Conservation (phyloP, 2,329 filamentous ascomycete species). For the Xylariales sp. region DNA sequence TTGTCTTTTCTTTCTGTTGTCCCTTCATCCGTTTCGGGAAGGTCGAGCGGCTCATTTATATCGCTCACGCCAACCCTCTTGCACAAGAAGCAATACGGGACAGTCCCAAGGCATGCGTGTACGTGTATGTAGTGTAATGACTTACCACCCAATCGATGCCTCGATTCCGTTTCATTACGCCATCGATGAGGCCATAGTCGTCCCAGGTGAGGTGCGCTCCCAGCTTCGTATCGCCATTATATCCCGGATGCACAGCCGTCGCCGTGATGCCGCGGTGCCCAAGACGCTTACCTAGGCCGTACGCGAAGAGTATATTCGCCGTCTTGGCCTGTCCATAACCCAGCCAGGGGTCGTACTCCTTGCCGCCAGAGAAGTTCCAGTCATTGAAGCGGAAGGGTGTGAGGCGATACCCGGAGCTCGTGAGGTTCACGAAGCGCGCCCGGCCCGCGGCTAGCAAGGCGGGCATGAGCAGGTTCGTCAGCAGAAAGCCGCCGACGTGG, state of each 20-base stretch:
- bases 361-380: slow-evolving; percentile 53
- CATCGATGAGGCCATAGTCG: slow-evolving; percentile 32
- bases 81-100: neutral
- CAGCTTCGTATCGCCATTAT: slow-evolving; percentile 45
- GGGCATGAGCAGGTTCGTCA: slow-evolving; percentile 59
- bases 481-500: slow-evolving; percentile 61
- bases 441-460: slow-evolving; percentile 54
- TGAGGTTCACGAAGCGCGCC: slow-evolving; percentile 57
- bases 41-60: slow-evolving; percentile 8
- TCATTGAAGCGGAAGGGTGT: slow-evolving; percentile 57
- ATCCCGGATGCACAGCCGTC: slow-evolving; percentile 52
- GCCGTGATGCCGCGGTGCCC: slow-evolving; percentile 47
- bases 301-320: slow-evolving; percentile 58
- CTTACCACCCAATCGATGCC: slow-evolving; percentile 33
- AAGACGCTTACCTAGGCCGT: slow-evolving; percentile 51
- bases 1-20: neutral
- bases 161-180: slow-evolving; percentile 44
- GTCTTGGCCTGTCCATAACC: slow-evolving; percentile 62
- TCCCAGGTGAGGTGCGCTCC: slow-evolving; percentile 42
- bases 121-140: slow-evolving; percentile 2
- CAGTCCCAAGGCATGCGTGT: neutral
- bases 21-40: slow-evolving; percentile 17
- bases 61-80: neutral
- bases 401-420: slow-evolving; percentile 54
- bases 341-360: slow-evolving; percentile 54